Evolutionary conservation across 2,329 filamentous ascomycete species (phyloP), one percentile per base, ranked within the genome.

Genomic region (Colletotrichum agaves): DNA sequence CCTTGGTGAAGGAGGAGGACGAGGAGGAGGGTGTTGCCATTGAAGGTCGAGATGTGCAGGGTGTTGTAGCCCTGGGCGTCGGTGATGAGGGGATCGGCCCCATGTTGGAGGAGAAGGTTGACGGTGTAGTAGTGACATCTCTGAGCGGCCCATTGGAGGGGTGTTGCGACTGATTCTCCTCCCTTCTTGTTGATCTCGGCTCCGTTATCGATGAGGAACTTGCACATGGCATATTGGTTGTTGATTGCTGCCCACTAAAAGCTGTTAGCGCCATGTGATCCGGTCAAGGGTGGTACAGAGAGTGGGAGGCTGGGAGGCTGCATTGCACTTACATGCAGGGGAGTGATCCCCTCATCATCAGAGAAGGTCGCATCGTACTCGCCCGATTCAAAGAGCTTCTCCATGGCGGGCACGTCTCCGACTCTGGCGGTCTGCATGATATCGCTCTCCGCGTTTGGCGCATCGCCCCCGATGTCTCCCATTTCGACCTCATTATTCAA

Each of bases 1-100:
- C 96, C 94, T 76, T 98, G 94, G 81, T 99, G 96, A 23, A 99
- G 87, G 7, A 99, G 88, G 1, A 99, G 87, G 56, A 94, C 90
- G 31, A 99, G 87, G 66, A 98, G 87, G 72, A 97, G 91, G 19
- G 97, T 92, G 78, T 98, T 98, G 72, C 96, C 96, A 78, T 98
- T 97, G 76, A 99, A 97, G 0, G 95, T 98, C 50, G 95, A 96
- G 69, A 97, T 93, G 78, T 99, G 96, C 23, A 99, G 87, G 59
- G 97, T 96, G 78, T 99, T 99, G 84, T 98, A 99, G 75, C 96
- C 96, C 83, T 98, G 94, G 56, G 93, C 90, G 77, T 99, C 96
- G 75, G 92, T 94, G 71, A 97, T 87, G 60, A 98, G 89, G 65
- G 95, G 94, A 77, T 99, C 95, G 74, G 94, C 96, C 75, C 96